phyloP scores from a whole-genome alignment of 2,329 filamentous ascomycete species.

The Tolypocladium guangdongense region DNA sequence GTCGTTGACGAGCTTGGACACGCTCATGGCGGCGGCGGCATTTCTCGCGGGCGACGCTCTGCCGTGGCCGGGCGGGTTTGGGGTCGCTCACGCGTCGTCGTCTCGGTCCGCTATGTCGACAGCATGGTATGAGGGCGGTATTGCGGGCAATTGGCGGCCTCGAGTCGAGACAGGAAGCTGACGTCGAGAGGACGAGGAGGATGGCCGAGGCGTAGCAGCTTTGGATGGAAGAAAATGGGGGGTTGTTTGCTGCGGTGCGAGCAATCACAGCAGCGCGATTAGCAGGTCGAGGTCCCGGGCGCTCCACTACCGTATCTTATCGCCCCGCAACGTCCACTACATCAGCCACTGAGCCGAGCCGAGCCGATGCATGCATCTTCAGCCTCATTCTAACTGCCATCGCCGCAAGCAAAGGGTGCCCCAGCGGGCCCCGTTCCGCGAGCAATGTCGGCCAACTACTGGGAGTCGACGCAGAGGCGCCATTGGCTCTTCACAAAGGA shows the following conservation, averaged over 20 bases:
- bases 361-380: not conserved
- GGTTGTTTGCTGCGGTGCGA: not conserved
- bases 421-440: conserved; percentile 1
- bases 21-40: conserved; percentile 24
- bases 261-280: conserved; percentile 5
- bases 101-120: conserved; percentile 1
- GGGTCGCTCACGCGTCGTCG: conserved; percentile 6
- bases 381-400: not conserved
- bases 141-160: not conserved
- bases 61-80: conserved; percentile 4
- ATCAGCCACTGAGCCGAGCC: not conserved
- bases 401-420: not conserved
- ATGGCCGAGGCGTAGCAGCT: not conserved
- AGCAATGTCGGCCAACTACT: conserved; percentile 87
- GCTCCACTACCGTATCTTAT: conserved; percentile 4
- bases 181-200: not conserved
- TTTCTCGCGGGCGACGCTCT: conserved; percentile 16
- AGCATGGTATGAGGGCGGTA: not conserved
- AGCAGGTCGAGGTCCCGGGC: not conserved
- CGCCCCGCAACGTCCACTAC: not conserved
- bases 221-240: not conserved
- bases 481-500: conserved; percentile 87
- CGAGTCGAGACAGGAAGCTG: not conserved
- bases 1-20: conserved; percentile 38
- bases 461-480: conserved; percentile 84